phyloP scores from a whole-genome alignment of 208 protist genomes.

The Leishmania turanica region DNA sequence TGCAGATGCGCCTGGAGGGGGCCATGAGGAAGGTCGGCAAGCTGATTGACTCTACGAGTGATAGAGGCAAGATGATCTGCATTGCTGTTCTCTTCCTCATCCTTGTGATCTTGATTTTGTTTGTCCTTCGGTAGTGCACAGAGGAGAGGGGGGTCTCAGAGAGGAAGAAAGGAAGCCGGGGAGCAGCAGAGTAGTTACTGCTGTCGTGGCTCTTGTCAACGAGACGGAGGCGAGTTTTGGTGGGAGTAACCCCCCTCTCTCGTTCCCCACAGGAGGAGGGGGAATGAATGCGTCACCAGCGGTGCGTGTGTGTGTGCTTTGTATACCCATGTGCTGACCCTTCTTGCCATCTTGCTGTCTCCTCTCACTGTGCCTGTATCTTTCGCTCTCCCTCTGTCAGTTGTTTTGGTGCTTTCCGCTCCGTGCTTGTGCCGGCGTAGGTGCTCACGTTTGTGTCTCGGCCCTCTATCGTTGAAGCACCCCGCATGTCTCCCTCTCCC shows the following conservation, averaged over 20 bases:
- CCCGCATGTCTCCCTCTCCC: neutral
- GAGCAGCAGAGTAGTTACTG: neutral
- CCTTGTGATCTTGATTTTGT: constrained; percentile 65
- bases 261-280: neutral
- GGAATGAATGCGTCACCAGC: neutral
- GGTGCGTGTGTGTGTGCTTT: neutral
- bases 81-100: constrained; percentile 78
- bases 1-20: constrained; percentile 71
- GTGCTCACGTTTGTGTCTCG: neutral
- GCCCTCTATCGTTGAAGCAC: neutral
- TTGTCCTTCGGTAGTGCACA: constrained; percentile 20
- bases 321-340: neutral
- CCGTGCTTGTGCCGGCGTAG: neutral
- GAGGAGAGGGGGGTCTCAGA: neutral
- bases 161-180: neutral
- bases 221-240: neutral
- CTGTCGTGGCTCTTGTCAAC: neutral
- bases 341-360: neutral
- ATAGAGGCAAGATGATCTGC: constrained; percentile 77
- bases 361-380: neutral
- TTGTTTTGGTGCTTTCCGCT: neutral
- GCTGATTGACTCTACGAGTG: constrained; percentile 79
- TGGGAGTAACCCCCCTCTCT: neutral
- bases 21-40: constrained; percentile 76
- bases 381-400: neutral